Evolutionary conservation across 2,329 filamentous ascomycete genomes (phyloP).

Genomic region (Ciborinia camelliae): DNA sequence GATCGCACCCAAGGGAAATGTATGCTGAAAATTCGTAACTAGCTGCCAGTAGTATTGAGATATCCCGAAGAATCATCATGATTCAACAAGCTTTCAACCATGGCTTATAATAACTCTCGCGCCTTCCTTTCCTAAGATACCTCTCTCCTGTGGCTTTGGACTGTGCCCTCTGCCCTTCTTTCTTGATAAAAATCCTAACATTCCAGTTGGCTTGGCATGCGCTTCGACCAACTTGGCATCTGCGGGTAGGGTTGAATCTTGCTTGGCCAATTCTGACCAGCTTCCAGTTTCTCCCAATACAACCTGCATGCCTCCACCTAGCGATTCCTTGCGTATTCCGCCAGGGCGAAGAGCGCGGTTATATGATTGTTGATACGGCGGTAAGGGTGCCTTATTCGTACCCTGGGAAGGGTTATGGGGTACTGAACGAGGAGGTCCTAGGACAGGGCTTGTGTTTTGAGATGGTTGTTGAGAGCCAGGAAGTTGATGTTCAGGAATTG

Average conservation of each 20-base stretch:
- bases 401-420: slow-evolving; percentile 10
- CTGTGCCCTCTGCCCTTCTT: slow-evolving; percentile 90
- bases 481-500: slow-evolving; percentile 28
- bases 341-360: slow-evolving; percentile 28
- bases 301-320: slow-evolving; percentile 75
- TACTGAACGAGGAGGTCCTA: slow-evolving; percentile 17
- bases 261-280: slow-evolving; percentile 87
- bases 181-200: slow-evolving; percentile 84
- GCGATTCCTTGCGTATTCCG: slow-evolving; percentile 33
- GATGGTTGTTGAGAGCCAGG: slow-evolving; percentile 25
- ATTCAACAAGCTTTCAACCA: slow-evolving; percentile 3
- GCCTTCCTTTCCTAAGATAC: slow-evolving; percentile 91
- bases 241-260: slow-evolving; percentile 70
- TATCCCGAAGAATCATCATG: slow-evolving; percentile 3
- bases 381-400: slow-evolving; percentile 27
- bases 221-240: slow-evolving; percentile 57
- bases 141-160: slow-evolving; percentile 89
- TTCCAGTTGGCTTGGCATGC: slow-evolving; percentile 64
- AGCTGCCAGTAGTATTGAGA: background rate
- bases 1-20: slow-evolving; percentile 2
- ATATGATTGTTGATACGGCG: slow-evolving; percentile 35
- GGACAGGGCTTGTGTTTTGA: slow-evolving; percentile 11
- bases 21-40: background rate
- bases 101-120: slow-evolving; percentile 73
- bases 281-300: slow-evolving; percentile 84